Evolutionary conservation across 257 asterid species (phyloP).

Genomic region (Fraxinus excelsior): DNA sequence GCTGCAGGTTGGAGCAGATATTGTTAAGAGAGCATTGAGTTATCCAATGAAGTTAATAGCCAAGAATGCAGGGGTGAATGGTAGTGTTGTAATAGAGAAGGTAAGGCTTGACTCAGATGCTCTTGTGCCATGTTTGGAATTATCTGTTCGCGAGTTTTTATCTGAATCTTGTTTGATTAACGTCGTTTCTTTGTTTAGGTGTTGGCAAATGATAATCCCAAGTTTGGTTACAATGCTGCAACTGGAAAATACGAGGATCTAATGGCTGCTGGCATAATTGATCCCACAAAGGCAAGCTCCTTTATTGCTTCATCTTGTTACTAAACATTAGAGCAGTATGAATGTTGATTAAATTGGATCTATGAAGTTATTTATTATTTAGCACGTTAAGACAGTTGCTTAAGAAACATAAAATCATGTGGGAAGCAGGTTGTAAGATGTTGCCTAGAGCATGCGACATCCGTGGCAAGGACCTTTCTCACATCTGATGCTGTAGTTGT

Average conservation of each 20-base stretch:
- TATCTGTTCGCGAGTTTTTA: not conserved
- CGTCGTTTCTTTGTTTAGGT: constrained; percentile 30
- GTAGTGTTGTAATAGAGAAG: constrained; percentile 61
- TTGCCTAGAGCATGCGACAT: constrained; percentile 61
- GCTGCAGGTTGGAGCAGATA: constrained; percentile 61
- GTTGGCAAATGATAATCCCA: constrained; percentile 44
- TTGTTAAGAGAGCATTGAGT: constrained; percentile 57
- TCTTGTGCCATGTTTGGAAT: not conserved
- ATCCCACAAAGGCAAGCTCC: constrained; percentile 55
- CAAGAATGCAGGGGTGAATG: constrained; percentile 61
- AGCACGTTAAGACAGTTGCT: too few species aligned
- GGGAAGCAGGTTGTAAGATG: constrained; percentile 58
- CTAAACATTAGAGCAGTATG: not conserved
- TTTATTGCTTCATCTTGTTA: not conserved
- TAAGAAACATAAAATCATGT: not conserved
- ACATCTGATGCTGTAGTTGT: constrained; percentile 60
- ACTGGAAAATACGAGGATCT: constrained; percentile 55
- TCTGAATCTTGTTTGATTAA: not conserved
- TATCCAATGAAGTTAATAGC: constrained; percentile 65
- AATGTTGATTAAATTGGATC: not conserved
- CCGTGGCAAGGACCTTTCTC: constrained; percentile 54
- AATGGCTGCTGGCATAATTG: constrained; percentile 62
- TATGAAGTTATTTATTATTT: too few species aligned
- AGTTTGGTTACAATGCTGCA: constrained; percentile 66
- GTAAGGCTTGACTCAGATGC: constrained; percentile 25